Evolutionary conservation across 805 yeast species (phyloP), one percentile per base, ranked within the genome.

Genomic region (Ogataea wickerhamii): DNA sequence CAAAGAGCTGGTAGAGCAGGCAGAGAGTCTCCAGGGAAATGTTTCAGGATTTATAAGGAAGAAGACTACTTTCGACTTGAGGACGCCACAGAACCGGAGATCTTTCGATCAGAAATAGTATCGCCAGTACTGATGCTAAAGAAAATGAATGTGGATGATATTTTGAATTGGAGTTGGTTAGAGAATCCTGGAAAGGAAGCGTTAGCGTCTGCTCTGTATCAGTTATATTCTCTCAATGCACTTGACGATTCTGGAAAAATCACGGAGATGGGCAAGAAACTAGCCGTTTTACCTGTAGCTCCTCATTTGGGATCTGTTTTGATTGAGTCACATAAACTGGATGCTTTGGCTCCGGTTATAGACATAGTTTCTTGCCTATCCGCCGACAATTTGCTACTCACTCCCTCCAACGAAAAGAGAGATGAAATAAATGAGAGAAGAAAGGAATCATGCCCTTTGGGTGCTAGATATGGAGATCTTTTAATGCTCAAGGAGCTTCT

Each of bases 1-100:
- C 99, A 93, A 66, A 71, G 99, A 63, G 80, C 89, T 32, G 99
- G 99, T 60, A 85, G 99, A 71, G 98, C 99, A n/a, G 99, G 99
- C 45, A 87, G 99, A 77, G 98, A 93, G 64, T 73, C 79, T 13
- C 77, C 83, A 21, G 99, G 99, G 29, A 91, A 91, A 59, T 86
- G 93, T 30, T 93, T 71, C 62, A 66, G 98, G 42, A 64, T 93
- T 25, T 93, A 82, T 59, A 79, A 85, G 34, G 98, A 91, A 51
- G 57, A 65, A 1, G 82, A 85, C 41, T 91, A 76, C 51, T 41
- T 60, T 3, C 72, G 72, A 45, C 65, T 93, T 37, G 80, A 83
- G 1, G 66, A 70, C 32, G 93, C 87, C 55, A 91, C 95, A 4
- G 98, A 91, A 53, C 91, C 98, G 0, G 98, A 93, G 60, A 91